Base-by-base conservation (phyloP, 2,329 filamentous ascomycete genomes). In the Colletotrichum sp. region DNA sequence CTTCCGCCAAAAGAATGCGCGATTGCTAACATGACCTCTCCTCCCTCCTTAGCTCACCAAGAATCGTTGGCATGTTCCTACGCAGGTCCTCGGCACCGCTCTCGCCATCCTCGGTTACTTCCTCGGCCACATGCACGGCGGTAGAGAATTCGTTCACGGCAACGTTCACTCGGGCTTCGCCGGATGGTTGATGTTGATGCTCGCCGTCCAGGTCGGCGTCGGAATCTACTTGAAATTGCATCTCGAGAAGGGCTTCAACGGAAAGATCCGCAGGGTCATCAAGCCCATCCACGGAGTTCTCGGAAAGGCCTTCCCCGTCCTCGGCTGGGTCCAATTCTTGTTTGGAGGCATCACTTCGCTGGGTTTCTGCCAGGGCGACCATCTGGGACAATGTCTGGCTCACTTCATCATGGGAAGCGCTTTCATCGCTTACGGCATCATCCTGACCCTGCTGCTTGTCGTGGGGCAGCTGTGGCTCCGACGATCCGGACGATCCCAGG, bases 371-470 rank as follows among this genome's bases (percentile, higher is more conserved):
- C 94, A 95, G 79, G 95, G 90, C 70, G 96, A 99, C 74, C 96
- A 99, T 82, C 84, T 96, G 2, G 96, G 96, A 36, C 97, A 99
- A 85, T 99, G 97, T 85, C 87, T 95, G 57, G 97, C 97, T 2
- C 97, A 99, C 85, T 99, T 99, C 85, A 99, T 99, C 85, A 99
- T 99, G 97, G 97, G 97, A 60, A 94, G 95, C 79, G 96, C 96
- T 1, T 99, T 99, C 83, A 96, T 99, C 80, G 97, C 91, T 34
- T 99, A 99, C 82, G 97, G 95, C 32, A 94, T 98, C 71, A 84
- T 98, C 49, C 90, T 99, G 79, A 96, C 95, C 3, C 94, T 99
- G 24, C 87, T 98, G 24, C 90, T 99, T 39, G 88, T 98, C 9
- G 95, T 97, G 55, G 97, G 97, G 16, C 97, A 99, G 85, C 86